These are phyloP conservation scores for Brassica hybrid DNA, from an alignment of 441 rosid species.

Conservation along the genomic window DNA sequence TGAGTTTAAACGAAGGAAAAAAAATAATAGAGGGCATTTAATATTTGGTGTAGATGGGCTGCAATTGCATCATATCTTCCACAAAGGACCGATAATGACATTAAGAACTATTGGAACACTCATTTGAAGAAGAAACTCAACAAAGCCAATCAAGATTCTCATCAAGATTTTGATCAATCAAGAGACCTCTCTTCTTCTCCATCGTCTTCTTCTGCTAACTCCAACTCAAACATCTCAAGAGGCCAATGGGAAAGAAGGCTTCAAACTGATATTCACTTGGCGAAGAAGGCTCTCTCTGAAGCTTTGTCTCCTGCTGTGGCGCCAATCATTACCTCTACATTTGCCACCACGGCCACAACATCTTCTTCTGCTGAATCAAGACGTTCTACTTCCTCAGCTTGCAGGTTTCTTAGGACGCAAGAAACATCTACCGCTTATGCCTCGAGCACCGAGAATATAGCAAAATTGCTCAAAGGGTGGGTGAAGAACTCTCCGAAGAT, in stretches of 20 bases:
- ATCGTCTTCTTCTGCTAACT: slow-evolving; percentile 41
- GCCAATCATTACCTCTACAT: slow-evolving; percentile 31
- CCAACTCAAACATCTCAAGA: slow-evolving; percentile 52
- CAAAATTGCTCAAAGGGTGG: slow-evolving; percentile 83
- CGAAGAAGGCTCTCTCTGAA: slow-evolving; percentile 72
- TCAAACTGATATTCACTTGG: slow-evolving; percentile 83
- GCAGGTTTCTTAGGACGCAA: slow-evolving; percentile 32
- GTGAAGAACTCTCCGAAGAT: slow-evolving; percentile 49
- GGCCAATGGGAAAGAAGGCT: slow-evolving; percentile 95
- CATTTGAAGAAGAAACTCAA: too few species aligned
- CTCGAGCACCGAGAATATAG: slow-evolving; percentile 83
- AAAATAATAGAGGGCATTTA: too few species aligned
- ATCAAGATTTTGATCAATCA: slow-evolving; percentile 37
- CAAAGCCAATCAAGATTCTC: slow-evolving; percentile 47
- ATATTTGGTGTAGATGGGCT: too few species aligned
- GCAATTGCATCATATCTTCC: too few species aligned
- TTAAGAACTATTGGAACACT: too few species aligned
- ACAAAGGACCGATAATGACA: too few species aligned
- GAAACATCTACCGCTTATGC: slow-evolving; percentile 56
- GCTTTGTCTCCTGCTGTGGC: slow-evolving; percentile 71
- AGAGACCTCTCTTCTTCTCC: slow-evolving; percentile 42
- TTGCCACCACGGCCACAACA: slow-evolving; percentile 29
- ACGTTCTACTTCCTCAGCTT: slow-evolving; percentile 37
- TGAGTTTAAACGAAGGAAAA: too few species aligned
- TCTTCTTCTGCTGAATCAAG: slow-evolving; percentile 43